Percentiles rank a stretch among this genome's conserved stretches.
These are phyloP conservation scores for Pouteria glomerata DNA, from an alignment of 148 eudicot genomes.

Conservation along the genomic window DNA sequence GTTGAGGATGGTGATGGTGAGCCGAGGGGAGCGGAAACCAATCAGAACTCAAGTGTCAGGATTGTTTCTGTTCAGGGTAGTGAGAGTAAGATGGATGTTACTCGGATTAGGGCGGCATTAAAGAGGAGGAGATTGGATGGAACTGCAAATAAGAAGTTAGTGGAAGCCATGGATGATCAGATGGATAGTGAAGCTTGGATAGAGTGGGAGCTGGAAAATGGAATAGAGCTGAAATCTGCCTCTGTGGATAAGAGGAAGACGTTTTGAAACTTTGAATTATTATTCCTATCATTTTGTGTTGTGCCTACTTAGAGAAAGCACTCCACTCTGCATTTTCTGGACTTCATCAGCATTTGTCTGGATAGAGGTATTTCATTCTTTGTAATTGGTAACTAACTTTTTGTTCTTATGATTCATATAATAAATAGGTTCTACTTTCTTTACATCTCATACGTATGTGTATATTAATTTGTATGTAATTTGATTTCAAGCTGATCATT, in stretches of 20 bases:
- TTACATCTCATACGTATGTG: no score
- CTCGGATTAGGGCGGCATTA: slow-evolving; percentile 37
- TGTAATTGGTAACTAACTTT: no score
- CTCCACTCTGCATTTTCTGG: no score
- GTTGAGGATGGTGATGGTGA: slow-evolving; percentile 37
- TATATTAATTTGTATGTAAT: no score
- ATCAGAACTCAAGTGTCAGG: slow-evolving; percentile 14
- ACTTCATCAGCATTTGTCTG: no score
- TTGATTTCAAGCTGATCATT: no score
- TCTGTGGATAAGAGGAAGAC: slow-evolving; percentile 21
- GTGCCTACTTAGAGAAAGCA: no score
- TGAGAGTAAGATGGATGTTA: slow-evolving; percentile 31
- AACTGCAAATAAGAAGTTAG: slow-evolving; percentile 17
- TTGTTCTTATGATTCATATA: no score
- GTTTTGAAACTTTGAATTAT: slow-evolving; percentile 3
- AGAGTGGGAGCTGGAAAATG: slow-evolving; percentile 60
- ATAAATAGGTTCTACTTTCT: no score
- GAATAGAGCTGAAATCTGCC: slow-evolving; percentile 36
- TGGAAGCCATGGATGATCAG: slow-evolving; percentile 18
- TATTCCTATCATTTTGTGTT: neutral
- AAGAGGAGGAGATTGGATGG: slow-evolving; percentile 30
- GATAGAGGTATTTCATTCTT: no score
- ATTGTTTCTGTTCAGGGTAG: slow-evolving; percentile 23
- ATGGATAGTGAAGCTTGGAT: no score
- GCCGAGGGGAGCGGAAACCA: slow-evolving; percentile 10